Base-by-base conservation (phyloP, 139 green algal species). In the Chlorella sp. region DNA sequence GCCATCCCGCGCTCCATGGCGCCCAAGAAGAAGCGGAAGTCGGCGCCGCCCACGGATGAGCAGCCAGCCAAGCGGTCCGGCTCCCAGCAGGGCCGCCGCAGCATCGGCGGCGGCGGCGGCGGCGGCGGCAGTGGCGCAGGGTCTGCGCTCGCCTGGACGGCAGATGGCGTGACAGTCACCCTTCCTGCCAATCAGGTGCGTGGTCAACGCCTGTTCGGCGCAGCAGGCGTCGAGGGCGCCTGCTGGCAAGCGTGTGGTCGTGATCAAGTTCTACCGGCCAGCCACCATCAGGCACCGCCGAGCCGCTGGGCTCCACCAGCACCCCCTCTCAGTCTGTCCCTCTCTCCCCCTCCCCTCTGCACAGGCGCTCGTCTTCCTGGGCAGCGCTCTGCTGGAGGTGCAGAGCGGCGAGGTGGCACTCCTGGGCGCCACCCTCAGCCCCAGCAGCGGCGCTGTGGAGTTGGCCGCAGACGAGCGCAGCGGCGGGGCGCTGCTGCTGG, bases 21-120 rank as follows among this genome's bases (percentile, higher is more conserved):
- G 4, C 69, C 68, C 14, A 85, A 85, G 48, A 85, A 85, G 67
- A 78, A 78, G 46, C n/a, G 80, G 36, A 85, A 79, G 48, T 85
- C 80, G 0, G n/a, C 43, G 28, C 32, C 32, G 19, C 38, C 79
- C 13, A 11, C 62, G 26, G 79, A 84, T 6, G 64, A 84, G 79
- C 62, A 75, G n/a, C 41, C 43, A 2, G 17, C 64, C n/a, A 84
- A 84, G 79, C 79, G 79, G 19, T 3, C 64, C 3, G 46, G 62
- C 79, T 64, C 64, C 22, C n/a, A 44, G 43, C 43, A 75, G 43
- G 77, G 28, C 11, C 77, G 77, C 7, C 17, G 36, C 2, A 68
- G 22, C 22, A 4, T 24, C 40, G 30, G 13, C 40, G 58, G 41
- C 60, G 32, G 60, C 60, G 60, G 77, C 38, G 54, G 77, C 38